Conservation (phyloP, 495 filamentous ascomycete genomes). For the Penicillium pulvis region DNA sequence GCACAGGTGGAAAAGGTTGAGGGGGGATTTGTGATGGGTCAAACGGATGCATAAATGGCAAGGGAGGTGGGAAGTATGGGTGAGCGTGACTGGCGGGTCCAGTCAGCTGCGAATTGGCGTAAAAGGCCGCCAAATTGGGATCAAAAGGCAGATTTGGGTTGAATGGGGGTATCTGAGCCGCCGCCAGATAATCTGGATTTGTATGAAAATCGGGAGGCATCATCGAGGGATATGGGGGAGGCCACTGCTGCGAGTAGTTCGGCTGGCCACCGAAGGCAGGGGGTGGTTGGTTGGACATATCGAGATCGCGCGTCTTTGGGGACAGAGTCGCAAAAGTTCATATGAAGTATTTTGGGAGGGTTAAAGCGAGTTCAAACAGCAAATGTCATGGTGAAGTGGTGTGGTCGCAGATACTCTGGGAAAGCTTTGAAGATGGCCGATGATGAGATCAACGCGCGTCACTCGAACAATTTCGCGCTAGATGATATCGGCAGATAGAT, state of each 20-base stretch:
- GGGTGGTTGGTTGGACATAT: constrained; percentile 60
- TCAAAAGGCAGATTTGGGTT: constrained; percentile 18
- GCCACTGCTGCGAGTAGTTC: constrained; percentile 40
- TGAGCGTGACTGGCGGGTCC: constrained; percentile 24
- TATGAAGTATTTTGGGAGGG: neutral
- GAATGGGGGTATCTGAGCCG: constrained; percentile 11
- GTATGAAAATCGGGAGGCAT: constrained; percentile 27
- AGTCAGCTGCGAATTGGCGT: constrained; percentile 34
- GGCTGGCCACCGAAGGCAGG: constrained; percentile 51
- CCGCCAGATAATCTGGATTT: constrained; percentile 17
- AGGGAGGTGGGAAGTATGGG: constrained; percentile 32
- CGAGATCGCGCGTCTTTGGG: constrained; percentile 7
- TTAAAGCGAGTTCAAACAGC: neutral
- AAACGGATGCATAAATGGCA: constrained; percentile 34
- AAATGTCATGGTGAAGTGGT: constrained; percentile 1
- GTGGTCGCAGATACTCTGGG: neutral
- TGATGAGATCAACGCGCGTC: neutral
- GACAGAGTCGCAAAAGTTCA: neutral
- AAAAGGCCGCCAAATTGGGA: constrained; percentile 26
- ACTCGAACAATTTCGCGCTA: neutral
- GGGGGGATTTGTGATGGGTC: constrained; percentile 31
- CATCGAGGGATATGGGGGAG: constrained; percentile 27
- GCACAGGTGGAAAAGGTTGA: constrained; percentile 29
- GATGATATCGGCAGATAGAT: neutral
- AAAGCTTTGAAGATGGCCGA: neutral